These are phyloP conservation scores for Annulohypoxylon moriforme DNA, from an alignment of 495 filamentous ascomycete species.

Conservation along the genomic window DNA sequence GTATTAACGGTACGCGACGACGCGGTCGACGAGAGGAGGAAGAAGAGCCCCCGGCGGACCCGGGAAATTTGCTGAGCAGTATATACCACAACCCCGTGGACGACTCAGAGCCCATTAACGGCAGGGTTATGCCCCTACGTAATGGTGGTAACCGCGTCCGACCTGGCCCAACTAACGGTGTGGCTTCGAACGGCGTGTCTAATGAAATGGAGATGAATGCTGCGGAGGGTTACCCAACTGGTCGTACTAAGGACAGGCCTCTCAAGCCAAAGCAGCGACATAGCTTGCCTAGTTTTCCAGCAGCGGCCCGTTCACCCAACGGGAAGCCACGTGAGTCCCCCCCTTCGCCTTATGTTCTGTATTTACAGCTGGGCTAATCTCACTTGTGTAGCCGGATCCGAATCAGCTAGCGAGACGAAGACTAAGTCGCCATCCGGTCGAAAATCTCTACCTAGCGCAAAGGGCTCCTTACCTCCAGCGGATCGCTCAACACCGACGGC, in stretches of 20 bases:
- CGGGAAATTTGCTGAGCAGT: slow-evolving; percentile 46
- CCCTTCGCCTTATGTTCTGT: neutral
- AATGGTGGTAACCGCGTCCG: slow-evolving; percentile 30
- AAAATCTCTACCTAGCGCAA: slow-evolving; percentile 46
- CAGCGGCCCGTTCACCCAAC: slow-evolving; percentile 16
- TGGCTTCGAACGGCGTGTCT: slow-evolving; percentile 11
- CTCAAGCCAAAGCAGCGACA: slow-evolving; percentile 44
- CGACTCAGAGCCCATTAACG: slow-evolving; percentile 29
- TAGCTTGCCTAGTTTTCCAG: slow-evolving; percentile 39
- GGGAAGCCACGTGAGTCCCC: slow-evolving; percentile 27
- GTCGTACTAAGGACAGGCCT: slow-evolving; percentile 27
- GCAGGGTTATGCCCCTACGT: slow-evolving; percentile 39
- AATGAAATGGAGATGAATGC: slow-evolving; percentile 13
- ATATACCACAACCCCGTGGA: slow-evolving; percentile 50
- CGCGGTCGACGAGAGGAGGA: slow-evolving; percentile 43
- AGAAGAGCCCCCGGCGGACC: slow-evolving; percentile 43
- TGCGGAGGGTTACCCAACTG: slow-evolving; percentile 4
- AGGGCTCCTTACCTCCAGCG: slow-evolving; percentile 38
- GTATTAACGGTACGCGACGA: slow-evolving; percentile 44
- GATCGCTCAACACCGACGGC: slow-evolving; percentile 35
- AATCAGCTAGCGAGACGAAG: slow-evolving; percentile 27
- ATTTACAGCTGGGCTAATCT: neutral
- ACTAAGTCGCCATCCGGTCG: slow-evolving; percentile 41
- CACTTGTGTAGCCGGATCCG: slow-evolving; percentile 19
- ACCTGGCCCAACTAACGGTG: slow-evolving; percentile 12